Evolutionary conservation across 2,329 filamentous ascomycete genomes (phyloP).

Genomic region (Cadophora gregata): DNA sequence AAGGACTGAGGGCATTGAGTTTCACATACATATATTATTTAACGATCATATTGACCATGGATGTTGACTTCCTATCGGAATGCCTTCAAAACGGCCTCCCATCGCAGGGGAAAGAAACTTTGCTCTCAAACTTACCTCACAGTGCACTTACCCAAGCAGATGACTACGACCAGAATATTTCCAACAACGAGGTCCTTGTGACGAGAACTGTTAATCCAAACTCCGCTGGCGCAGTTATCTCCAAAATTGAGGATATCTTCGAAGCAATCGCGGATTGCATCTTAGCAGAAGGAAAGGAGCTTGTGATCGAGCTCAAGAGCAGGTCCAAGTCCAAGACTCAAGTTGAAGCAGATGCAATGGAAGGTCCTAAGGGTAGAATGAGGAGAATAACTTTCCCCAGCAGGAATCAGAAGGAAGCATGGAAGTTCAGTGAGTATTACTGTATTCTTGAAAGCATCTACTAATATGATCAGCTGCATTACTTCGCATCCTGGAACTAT

Average conservation of each 20-base stretch:
- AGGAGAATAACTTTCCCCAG: slow-evolving; percentile 53
- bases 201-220: slow-evolving; percentile 20
- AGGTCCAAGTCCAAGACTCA: slow-evolving; percentile 31
- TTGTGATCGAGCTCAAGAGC: slow-evolving; percentile 56
- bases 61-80: slow-evolving; percentile 28
- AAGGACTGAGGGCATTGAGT: no score
- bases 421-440: slow-evolving; percentile 56
- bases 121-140: slow-evolving; percentile 18
- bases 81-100: slow-evolving; percentile 17
- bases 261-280: slow-evolving; percentile 57
- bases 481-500: slow-evolving; percentile 63
- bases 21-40: no score
- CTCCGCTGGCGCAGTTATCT: slow-evolving; percentile 48
- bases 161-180: background rate
- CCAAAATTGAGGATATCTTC: slow-evolving; percentile 62
- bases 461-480: slow-evolving; percentile 54
- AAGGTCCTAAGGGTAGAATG: slow-evolving; percentile 12
- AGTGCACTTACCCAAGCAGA: slow-evolving; percentile 16
- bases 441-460: slow-evolving; percentile 26
- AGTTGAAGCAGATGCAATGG: background rate
- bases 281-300: slow-evolving; percentile 48
- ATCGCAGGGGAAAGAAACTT: background rate
- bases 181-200: background rate
- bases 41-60: slow-evolving; percentile 24
- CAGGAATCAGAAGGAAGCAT: slow-evolving; percentile 52